Percentiles rank a stretch among this genome's conserved stretches.
Conservation (phyloP, 139 green algal genomes). For the Chlamydomonas sphaeroides region DNA sequence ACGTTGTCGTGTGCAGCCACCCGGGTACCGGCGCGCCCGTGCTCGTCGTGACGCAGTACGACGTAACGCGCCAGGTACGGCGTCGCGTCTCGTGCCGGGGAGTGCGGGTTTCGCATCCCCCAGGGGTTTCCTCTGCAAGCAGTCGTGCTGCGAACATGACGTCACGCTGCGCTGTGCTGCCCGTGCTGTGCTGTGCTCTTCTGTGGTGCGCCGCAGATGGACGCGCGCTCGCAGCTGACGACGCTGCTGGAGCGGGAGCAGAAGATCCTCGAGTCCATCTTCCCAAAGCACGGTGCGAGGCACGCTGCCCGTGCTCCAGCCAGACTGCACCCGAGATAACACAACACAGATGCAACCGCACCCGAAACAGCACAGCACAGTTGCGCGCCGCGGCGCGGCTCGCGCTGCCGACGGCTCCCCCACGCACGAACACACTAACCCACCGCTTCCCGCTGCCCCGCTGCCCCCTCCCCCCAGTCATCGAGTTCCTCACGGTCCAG, state of each 20-base stretch:
- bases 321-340: too few relatives aligned
- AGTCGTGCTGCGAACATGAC: too few relatives aligned
- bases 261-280: slow-evolving; percentile 41
- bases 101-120: not conserved
- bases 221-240: slow-evolving; percentile 26
- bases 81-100: too few relatives aligned
- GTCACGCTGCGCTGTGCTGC: too few relatives aligned
- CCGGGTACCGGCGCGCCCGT: not conserved
- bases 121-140: not conserved
- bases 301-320: too few relatives aligned
- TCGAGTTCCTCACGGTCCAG: slow-evolving; percentile 27
- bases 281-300: slow-evolving; percentile 1
- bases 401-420: too few relatives aligned
- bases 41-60: slow-evolving; percentile 36
- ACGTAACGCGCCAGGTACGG: slow-evolving; percentile 28
- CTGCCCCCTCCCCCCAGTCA: not conserved
- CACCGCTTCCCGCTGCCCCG: too few relatives aligned
- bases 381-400: too few relatives aligned
- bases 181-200: too few relatives aligned
- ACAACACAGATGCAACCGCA: too few relatives aligned
- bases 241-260: slow-evolving; percentile 34
- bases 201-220: slow-evolving; percentile 11
- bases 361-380: too few relatives aligned
- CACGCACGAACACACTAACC: too few relatives aligned
- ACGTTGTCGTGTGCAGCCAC: slow-evolving; percentile 24